Evolutionary conservation across 805 yeast species (phyloP).

Genomic region (Yamadazyma sp.): DNA sequence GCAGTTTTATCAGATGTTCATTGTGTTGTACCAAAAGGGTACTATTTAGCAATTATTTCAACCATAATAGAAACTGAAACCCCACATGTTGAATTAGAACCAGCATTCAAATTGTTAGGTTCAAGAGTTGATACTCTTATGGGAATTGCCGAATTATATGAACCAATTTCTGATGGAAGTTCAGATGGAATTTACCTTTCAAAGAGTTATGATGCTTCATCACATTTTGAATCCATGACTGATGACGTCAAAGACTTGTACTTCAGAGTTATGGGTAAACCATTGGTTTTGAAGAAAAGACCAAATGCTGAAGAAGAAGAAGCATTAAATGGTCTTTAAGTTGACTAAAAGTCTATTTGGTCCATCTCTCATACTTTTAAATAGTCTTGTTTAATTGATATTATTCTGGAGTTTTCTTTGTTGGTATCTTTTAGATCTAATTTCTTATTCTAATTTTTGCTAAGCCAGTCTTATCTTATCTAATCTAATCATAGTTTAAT

Average conservation of each 20-base stretch:
- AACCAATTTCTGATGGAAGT: slow-evolving; percentile 81
- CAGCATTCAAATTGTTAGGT: slow-evolving; percentile 90
- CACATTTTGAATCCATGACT: slow-evolving; percentile 94
- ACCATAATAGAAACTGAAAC: slow-evolving; percentile 91
- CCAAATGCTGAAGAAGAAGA: slow-evolving; percentile 63
- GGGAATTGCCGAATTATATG: slow-evolving; percentile 91
- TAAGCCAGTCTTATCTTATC: no score
- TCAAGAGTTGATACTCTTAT: slow-evolving; percentile 77
- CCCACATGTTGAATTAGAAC: slow-evolving; percentile 88
- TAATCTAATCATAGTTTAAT: no score
- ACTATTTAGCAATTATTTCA: slow-evolving; percentile 89
- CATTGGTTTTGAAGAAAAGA: slow-evolving; percentile 80
- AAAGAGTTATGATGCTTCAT: slow-evolving; percentile 87
- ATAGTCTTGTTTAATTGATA: no score
- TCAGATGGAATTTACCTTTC: slow-evolving; percentile 78
- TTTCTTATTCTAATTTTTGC: no score
- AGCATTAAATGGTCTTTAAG: slow-evolving; percentile 28
- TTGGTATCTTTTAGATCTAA: no score
- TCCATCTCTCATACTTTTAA: no score
- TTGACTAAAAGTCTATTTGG: no score
- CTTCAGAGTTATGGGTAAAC: slow-evolving; percentile 88
- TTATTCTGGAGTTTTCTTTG: no score
- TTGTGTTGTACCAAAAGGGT: slow-evolving; percentile 84
- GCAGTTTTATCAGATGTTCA: slow-evolving; percentile 89
- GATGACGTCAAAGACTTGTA: slow-evolving; percentile 96